Evolutionary conservation across 2,329 filamentous ascomycete genomes (phyloP), one percentile per base, ranked within the genome.

Genomic region (Colletotrichum euphorbiae): DNA sequence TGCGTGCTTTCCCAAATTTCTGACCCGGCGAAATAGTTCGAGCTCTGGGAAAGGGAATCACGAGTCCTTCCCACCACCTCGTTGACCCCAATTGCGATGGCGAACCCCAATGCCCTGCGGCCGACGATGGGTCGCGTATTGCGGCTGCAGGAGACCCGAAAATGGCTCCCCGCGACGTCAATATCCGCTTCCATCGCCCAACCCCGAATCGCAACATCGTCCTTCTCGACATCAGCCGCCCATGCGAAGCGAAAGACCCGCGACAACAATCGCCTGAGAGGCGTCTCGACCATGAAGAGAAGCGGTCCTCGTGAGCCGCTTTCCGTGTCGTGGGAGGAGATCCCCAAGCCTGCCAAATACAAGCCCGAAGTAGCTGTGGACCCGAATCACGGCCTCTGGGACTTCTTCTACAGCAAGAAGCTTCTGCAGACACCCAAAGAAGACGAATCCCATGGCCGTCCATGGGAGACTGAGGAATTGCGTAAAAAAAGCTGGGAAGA

Each of bases 401-500:
- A 88, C 1, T 99, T 99, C 82, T 98, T 99, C 81, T 89, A 90
- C 74, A 85, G 85, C 70, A 86, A 90, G 71, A 87, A 89, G 75
- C 81, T 90, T n/a, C 79, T 97, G 74, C 85, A 86, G 73, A 90
- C 90, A 7, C 94, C 94, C 5, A 85, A 89, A 40, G 90, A 95
- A 72, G 89, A 92, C 63, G 77, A 84, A 56, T 83, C 87, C 71
- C 91, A 96, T 79, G 96, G 96, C 15, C 88, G 96, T 61, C 84
- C 89, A 31, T 99, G 96, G 96, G 89, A 87, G 11, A 89, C 92
- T 7, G 88, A 93, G 80, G 96, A 99, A 82, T 84, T 99, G 75
- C 88, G 94, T 71, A 85, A 87, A 71, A 98, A 98, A 82, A 93
- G 91, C 71, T 99, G 94, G 93, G 93, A 97, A 70, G 94, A 98